phyloP scores from a whole-genome alignment of 2,329 filamentous ascomycete genomes.

The Blumeria graminis region DNA sequence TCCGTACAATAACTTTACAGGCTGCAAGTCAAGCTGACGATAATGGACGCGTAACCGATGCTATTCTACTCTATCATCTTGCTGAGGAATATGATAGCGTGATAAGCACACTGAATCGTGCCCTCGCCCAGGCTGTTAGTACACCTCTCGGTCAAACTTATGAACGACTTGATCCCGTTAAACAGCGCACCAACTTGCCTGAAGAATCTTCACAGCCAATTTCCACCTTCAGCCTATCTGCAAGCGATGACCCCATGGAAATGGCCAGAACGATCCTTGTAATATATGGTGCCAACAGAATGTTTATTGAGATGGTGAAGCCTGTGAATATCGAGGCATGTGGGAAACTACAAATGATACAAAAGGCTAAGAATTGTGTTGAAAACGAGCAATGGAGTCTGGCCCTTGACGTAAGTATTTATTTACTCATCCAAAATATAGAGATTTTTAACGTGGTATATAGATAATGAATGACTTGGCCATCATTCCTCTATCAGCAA shows the following conservation, averaged over 20 bases:
- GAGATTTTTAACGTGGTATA: constrained; percentile 7
- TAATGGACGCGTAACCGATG: constrained; percentile 78
- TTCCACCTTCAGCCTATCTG: constrained; percentile 32
- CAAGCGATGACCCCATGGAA: constrained; percentile 40
- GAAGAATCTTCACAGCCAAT: constrained; percentile 3
- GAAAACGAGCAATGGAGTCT: constrained; percentile 32
- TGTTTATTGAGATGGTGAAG: constrained; percentile 35
- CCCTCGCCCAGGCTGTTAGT: constrained; percentile 71
- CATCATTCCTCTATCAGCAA: constrained; percentile 56
- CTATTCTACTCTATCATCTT: constrained; percentile 81
- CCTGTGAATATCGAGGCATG: constrained; percentile 31
- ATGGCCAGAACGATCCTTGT: constrained; percentile 36
- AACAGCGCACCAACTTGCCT: constrained; percentile 11
- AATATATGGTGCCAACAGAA: constrained; percentile 34
- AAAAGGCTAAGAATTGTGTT: constrained; percentile 32
- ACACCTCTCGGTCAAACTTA: constrained; percentile 66
- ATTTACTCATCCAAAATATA: background rate
- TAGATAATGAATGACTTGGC: constrained; percentile 51
- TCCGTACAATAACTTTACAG: constrained; percentile 78
- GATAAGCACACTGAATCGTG: constrained; percentile 69
- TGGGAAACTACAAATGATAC: constrained; percentile 33
- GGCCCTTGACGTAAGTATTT: constrained; percentile 39
- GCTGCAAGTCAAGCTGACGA: constrained; percentile 85
- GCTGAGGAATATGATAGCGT: constrained; percentile 91
- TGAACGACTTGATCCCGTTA: constrained; percentile 37